Conservation (phyloP, 805 yeast genomes). For the Metschnikowia hibisci region DNA sequence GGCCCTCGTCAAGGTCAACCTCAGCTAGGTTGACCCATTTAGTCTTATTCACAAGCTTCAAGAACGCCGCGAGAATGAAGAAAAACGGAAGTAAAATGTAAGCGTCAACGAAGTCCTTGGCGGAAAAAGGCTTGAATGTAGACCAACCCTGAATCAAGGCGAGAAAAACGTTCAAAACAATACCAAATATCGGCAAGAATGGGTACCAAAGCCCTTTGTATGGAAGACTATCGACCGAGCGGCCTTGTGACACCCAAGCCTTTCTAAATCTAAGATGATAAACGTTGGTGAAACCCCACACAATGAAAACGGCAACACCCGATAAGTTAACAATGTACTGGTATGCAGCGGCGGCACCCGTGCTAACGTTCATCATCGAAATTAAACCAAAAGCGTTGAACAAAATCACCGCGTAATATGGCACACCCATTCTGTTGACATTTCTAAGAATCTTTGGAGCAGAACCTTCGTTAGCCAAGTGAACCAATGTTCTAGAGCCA, state of each 20-base stretch:
- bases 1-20: constrained; percentile 50
- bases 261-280: constrained; percentile 55
- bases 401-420: constrained; percentile 53
- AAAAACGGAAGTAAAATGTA: constrained; percentile 62
- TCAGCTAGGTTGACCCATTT: constrained; percentile 40
- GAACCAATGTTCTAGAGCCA: constrained; percentile 64
- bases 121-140: constrained; percentile 53
- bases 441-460: constrained; percentile 55
- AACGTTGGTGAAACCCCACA: constrained; percentile 59
- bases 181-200: constrained; percentile 44
- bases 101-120: constrained; percentile 47
- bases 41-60: constrained; percentile 37
- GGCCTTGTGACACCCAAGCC: constrained; percentile 38
- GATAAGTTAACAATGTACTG: constrained; percentile 56
- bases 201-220: constrained; percentile 47
- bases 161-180: constrained; percentile 47
- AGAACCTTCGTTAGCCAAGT: constrained; percentile 56
- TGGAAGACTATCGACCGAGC: constrained; percentile 31
- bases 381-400: constrained; percentile 54
- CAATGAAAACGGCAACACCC: constrained; percentile 65
- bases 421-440: constrained; percentile 59
- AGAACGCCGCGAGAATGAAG: constrained; percentile 36
- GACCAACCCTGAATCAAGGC: constrained; percentile 68
- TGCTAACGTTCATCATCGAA: constrained; percentile 51
- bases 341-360: constrained; percentile 61